A percentile compares a stretch with the other conserved stretches of the same genome.
These are phyloP conservation scores for Dissophora ornata DNA, from an alignment of 192 early-diverging fungal species.

Conservation along the genomic window DNA sequence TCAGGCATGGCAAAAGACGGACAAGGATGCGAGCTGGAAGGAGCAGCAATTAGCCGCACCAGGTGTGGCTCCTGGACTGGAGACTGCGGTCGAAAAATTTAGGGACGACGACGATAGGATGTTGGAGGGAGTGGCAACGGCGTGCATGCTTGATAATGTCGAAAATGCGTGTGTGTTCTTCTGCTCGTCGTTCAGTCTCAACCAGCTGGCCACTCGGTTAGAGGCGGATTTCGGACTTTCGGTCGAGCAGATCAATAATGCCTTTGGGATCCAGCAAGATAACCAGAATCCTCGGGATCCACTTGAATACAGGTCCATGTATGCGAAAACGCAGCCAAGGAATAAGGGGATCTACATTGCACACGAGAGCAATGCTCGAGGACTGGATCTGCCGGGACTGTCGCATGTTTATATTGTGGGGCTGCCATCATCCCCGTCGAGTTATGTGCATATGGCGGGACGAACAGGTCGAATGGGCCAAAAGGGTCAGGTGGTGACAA, in stretches of 20 bases:
- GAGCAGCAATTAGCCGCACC: constrained; percentile 7
- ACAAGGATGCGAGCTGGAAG: constrained; percentile 42
- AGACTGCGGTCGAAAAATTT: constrained; percentile 30
- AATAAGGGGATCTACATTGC: constrained; percentile 66
- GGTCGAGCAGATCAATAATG: constrained; percentile 50
- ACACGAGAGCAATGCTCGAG: constrained; percentile 81
- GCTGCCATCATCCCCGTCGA: constrained; percentile 70
- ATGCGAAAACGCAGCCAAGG: no score
- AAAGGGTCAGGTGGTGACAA: constrained; percentile 63
- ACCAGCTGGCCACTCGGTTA: constrained; percentile 40
- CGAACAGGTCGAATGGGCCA: constrained; percentile 83
- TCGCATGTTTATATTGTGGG: constrained; percentile 89
- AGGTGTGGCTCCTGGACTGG: neutral
- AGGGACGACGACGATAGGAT: constrained; percentile 63
- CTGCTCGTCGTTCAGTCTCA: constrained; percentile 48
- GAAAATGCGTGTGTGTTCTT: constrained; percentile 61
- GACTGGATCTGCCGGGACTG: constrained; percentile 83
- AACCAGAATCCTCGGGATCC: neutral
- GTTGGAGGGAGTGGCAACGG: constrained; percentile 58
- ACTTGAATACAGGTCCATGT: no score
- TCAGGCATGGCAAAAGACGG: constrained; percentile 17
- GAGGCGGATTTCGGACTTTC: constrained; percentile 38
- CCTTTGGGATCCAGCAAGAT: constrained; percentile 7
- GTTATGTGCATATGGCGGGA: constrained; percentile 92
- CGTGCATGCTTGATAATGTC: constrained; percentile 59